Base-by-base conservation (phyloP, 176 grass and related monocot species). In the Neostapfia colusana region DNA sequence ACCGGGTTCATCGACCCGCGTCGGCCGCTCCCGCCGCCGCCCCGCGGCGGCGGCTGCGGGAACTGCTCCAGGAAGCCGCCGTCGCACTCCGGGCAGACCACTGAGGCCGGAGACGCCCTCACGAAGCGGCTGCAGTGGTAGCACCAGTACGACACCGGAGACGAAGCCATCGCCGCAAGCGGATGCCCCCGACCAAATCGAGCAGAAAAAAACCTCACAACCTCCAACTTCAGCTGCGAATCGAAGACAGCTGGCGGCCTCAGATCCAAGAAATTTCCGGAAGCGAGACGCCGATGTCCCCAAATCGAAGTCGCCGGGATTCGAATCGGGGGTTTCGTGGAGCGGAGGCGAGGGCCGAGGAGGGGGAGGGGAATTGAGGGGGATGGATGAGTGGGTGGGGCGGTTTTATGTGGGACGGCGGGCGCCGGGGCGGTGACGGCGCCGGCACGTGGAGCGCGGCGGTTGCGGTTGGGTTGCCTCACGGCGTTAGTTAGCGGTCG, bases 1-100 rank as follows among this genome's bases (percentile, higher is more conserved):
- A 93, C 87, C 53, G 90, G 90, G 55, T 93, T 93, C 84, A 93
- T 87, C 56, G 84, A 59, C 20, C 77, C 85, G 35, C 87, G 90
- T 70, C 87, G 74, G 26, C 81, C 84, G 67, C 73, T 80, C 8
- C 87, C 81, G 40, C 87, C 65, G 73, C 84, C 83, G 1, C 90
- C 77, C 10, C 77, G 75, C 55, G 67, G 73, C 68, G 81, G 79
- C 77, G 73, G 70, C 38, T 78, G 86, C 37, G 70, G 66, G 54
- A 89, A 73, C 81, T 93, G 87, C 87, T 93, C 90, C 56, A 93
- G 90, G 84, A 93, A 93, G 81, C 87, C 90, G 57, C 81, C 90
- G 62, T 89, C 81, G 73, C 90, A 93, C 71, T 93, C 80, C 34
- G 90, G 90, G 77, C 90, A 93, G 71, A 93, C 87, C 41, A 93